phyloP scores from a whole-genome alignment of 345 rosid genomes.

The Citrus glauca region DNA sequence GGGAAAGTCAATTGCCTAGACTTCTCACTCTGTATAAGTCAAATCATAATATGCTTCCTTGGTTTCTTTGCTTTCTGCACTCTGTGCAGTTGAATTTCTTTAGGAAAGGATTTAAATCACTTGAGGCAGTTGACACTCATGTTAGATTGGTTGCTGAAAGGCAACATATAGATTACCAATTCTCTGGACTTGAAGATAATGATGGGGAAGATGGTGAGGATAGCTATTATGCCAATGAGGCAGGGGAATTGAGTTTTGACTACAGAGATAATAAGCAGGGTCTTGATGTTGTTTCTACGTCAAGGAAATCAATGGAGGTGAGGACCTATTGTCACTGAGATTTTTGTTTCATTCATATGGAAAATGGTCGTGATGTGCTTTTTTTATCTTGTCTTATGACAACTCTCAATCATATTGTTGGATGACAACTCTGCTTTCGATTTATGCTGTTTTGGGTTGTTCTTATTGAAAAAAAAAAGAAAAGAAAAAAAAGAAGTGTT shows the following conservation, averaged over 20 bases:
- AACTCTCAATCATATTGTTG: background rate
- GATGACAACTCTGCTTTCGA: background rate
- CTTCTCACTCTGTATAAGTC: background rate
- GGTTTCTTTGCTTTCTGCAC: slow-evolving; percentile 11
- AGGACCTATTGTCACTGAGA: slow-evolving; percentile 14
- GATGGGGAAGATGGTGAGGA: slow-evolving; percentile 50
- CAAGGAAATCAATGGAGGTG: slow-evolving; percentile 70
- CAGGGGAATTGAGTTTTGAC: slow-evolving; percentile 80
- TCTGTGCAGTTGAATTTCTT: slow-evolving; percentile 77
- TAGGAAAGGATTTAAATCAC: slow-evolving; percentile 72
- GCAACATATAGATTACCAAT: slow-evolving; percentile 85
- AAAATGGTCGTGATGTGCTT: slow-evolving; percentile 1
- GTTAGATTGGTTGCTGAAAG: slow-evolving; percentile 62
- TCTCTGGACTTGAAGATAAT: slow-evolving; percentile 62
- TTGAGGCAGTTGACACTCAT: slow-evolving; percentile 69
- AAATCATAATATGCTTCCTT: slow-evolving; percentile 8
- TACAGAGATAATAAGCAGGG: slow-evolving; percentile 52
- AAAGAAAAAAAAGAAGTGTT: no score
- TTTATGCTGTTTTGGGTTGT: background rate
- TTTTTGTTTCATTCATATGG: background rate
- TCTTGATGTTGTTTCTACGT: slow-evolving; percentile 41
- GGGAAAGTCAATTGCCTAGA: background rate
- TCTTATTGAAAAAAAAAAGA: no score
- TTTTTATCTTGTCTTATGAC: background rate
- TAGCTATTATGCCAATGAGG: slow-evolving; percentile 38